phyloP scores from a whole-genome alignment of 768 basidiomycete species.

The Tremella mesenterica region DNA sequence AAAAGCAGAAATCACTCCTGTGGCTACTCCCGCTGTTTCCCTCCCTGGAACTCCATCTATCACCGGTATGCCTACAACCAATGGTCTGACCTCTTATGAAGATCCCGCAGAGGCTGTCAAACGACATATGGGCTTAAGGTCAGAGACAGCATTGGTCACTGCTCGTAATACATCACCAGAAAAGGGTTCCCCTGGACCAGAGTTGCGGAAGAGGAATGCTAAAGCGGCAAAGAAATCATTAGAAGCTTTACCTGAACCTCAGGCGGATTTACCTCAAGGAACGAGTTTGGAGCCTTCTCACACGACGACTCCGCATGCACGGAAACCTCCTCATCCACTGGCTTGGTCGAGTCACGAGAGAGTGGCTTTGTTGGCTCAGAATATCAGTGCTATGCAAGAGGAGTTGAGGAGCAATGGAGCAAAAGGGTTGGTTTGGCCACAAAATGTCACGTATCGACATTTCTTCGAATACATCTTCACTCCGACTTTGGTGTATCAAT shows the following conservation, averaged over 20 bases:
- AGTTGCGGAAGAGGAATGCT: constrained; percentile 7
- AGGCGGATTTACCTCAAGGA: constrained; percentile 27
- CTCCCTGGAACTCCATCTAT: not conserved
- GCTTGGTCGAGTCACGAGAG: constrained; percentile 58
- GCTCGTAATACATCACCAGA: not conserved
- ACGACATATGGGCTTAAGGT: constrained; percentile 8
- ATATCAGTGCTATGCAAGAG: constrained; percentile 64
- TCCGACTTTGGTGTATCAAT: constrained; percentile 89
- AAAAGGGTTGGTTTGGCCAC: constrained; percentile 63
- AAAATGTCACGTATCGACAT: constrained; percentile 70
- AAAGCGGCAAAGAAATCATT: constrained; percentile 6
- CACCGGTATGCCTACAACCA: not conserved
- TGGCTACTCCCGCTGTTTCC: constrained; percentile 15
- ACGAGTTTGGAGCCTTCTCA: constrained; percentile 42
- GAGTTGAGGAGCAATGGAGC: constrained; percentile 66
- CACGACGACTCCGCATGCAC: constrained; percentile 24
- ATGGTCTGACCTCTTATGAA: constrained; percentile 18
- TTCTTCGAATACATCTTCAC: constrained; percentile 78
- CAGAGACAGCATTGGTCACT: not conserved
- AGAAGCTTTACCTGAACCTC: constrained; percentile 19
- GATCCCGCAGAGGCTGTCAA: constrained; percentile 11
- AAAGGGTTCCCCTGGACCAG: not conserved
- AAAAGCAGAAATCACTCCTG: constrained; percentile 5
- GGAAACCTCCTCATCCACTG: constrained; percentile 45
- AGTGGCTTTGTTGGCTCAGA: constrained; percentile 62